Evolutionary conservation across 495 filamentous ascomycete species (phyloP), one percentile per base, ranked within the genome.

Genomic region (Delitschia confertaspora): DNA sequence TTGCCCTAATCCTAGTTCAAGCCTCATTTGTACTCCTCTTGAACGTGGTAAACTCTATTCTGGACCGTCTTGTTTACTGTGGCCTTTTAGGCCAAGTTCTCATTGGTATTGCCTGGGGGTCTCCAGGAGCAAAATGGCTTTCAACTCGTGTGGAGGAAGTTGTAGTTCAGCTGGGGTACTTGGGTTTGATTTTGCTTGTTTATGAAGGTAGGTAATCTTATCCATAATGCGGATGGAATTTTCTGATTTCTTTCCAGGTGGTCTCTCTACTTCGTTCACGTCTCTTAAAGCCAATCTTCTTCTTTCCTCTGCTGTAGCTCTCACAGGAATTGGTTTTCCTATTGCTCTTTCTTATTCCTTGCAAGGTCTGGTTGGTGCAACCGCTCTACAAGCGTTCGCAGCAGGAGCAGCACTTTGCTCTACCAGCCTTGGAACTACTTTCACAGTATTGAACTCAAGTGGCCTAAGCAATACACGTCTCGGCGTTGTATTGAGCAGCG

Each of bases 361-460:
- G 1, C 62, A 38, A 48, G 45, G 56, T 10, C 8, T 68, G 38
- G 53, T 69, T 9, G 43, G 58, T 17, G 65, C 69, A 37, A 73
- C 64, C 3, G 55, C 67, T 2, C 59, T 85, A 0, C 75, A 85
- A 57, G 69, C 72, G 4, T 93, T 88, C 59, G 74, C 83, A 2
- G 76, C 84, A 6, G 85, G 84, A 14, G 82, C 85, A 4, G 78
- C 85, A 1, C 66, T 91, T 5, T 85, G 78, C 51, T 78, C 80
- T 2, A 91, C 85, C 1, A 81, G 76, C 48, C 63, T 91, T 0
- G 84, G 85, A 4, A 89, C 83, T 0, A 91, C 82, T 0, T 89
- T 88, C 41, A 75, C 80, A 2, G 75, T 91, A 21, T 67, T 93
- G 0, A 65, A 65, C 9, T 72, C 75, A 26, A 72, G 69, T 0